Evolutionary conservation across 805 yeast species (phyloP), one percentile per base, ranked within the genome.

Genomic region (Yarrowia bubula): DNA sequence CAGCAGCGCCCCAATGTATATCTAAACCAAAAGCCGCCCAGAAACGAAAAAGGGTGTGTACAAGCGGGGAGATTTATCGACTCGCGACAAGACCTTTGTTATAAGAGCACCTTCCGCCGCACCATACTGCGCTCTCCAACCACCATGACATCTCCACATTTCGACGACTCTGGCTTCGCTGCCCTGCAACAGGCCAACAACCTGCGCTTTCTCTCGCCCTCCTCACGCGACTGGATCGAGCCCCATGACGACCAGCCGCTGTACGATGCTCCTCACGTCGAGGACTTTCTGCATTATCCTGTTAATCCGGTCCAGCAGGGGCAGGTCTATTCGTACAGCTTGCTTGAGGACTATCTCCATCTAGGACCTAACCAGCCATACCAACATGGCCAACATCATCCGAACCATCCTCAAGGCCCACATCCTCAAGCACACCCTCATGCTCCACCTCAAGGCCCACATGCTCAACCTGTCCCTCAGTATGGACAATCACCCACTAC

Each of bases 151-250:
- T 51, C 58, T 4, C 58, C 58, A 22, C 58, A 51, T 9, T 51
- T 51, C 28, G 58, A 51, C 8, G 58, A 51, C 58, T 37, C 43
- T 1, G 58, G 58, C 32, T 51, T 51, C n/a, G 58, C 58, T 1
- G 58, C 58, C 4, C 58, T 51, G 14, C 58, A 51, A 38, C 58
- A 51, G 15, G 58, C 58, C 58, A 37, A 51, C 58, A 51, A 51
- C 33, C 43, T 51, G 58, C 58, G 58, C 14, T 51, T 51, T 14
- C 43, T 51, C 33, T 51, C 58, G 43, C 58, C 58, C 15, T 37
- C 43, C 15, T 51, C 58, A 38, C 58, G 58, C 58, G 58, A 51
- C 58, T 51, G 58, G 58, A 51, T 51, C 58, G 58, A 51, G 35
- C 58, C 58, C 58, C 58, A 51, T 9, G 58, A 51, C 28, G 43